phyloP scores from a whole-genome alignment of 2,329 filamentous ascomycete species.

The Microdochium paspali region DNA sequence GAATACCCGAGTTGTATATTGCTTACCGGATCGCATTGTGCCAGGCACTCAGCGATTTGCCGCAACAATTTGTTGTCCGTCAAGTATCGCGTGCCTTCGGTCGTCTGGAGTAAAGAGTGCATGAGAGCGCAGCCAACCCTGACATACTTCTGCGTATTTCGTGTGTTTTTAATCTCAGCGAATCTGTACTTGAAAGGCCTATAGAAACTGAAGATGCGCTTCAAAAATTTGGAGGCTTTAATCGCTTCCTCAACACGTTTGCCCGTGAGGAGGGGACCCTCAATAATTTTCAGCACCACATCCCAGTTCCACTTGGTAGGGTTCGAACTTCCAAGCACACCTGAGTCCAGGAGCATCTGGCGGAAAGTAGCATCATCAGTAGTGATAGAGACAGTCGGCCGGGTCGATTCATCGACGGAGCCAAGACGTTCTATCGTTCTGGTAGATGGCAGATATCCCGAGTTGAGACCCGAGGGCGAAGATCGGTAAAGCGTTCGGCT shows the following conservation, averaged over 20 bases:
- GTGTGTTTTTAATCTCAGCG: constrained; percentile 79
- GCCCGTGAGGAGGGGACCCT: constrained; percentile 82
- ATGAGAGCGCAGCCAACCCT: constrained; percentile 82
- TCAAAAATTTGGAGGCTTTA: constrained; percentile 92
- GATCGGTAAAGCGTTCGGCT: constrained; percentile 86
- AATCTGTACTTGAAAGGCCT: constrained; percentile 96
- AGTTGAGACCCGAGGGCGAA: constrained; percentile 36
- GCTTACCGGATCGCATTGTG: constrained; percentile 81
- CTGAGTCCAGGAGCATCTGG: constrained; percentile 63
- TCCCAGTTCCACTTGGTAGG: constrained; percentile 98
- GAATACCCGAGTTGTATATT: background rate
- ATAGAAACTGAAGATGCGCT: constrained; percentile 89
- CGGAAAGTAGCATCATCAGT: constrained; percentile 55
- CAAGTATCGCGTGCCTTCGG: constrained; percentile 77
- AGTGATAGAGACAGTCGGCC: constrained; percentile 35
- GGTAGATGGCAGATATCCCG: constrained; percentile 27
- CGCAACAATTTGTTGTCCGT: constrained; percentile 86
- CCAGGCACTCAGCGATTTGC: constrained; percentile 91
- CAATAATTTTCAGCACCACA: constrained; percentile 79
- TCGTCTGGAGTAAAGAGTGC: constrained; percentile 74
- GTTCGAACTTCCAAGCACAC: constrained; percentile 81
- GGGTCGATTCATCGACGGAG: constrained; percentile 47
- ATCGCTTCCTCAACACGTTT: constrained; percentile 91
- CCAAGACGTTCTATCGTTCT: constrained; percentile 38
- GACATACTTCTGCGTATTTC: constrained; percentile 90